A percentile compares a stretch with the other conserved stretches of the same genome.
Evolutionary conservation across 2,329 filamentous ascomycete species (phyloP).

Genomic region (Myotisia sp.): DNA sequence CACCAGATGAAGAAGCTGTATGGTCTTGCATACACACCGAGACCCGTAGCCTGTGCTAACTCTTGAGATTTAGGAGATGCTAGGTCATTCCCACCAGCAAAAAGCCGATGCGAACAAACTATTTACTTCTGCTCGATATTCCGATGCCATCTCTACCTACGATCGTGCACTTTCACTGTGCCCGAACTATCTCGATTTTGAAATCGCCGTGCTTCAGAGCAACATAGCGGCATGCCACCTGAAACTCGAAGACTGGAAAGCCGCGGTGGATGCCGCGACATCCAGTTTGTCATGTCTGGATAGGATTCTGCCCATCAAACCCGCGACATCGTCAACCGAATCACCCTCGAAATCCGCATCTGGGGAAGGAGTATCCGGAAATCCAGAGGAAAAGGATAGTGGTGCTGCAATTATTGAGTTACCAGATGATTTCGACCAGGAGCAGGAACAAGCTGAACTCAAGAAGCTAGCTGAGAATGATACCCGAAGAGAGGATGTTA

Average conservation of each 20-base stretch:
- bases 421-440: slow-evolving; percentile 19
- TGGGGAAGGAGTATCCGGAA: background rate
- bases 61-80: slow-evolving; percentile 39
- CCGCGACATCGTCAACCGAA: background rate
- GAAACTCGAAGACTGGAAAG: slow-evolving; percentile 73
- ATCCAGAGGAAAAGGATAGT: background rate
- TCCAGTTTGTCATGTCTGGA: slow-evolving; percentile 60
- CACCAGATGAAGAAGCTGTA: slow-evolving; percentile 35
- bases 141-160: slow-evolving; percentile 68
- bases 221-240: slow-evolving; percentile 84
- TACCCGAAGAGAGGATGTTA: slow-evolving; percentile 47
- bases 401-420: slow-evolving; percentile 7
- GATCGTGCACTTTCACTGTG: slow-evolving; percentile 64
- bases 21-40: slow-evolving; percentile 12
- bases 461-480: slow-evolving; percentile 31
- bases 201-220: slow-evolving; percentile 70
- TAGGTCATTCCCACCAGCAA: slow-evolving; percentile 55
- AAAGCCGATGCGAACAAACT: slow-evolving; percentile 66
- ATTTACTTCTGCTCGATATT: slow-evolving; percentile 59
- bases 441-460: slow-evolving; percentile 30
- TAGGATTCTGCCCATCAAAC: slow-evolving; percentile 29
- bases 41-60: background rate
- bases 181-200: slow-evolving; percentile 74
- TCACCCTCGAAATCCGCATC: background rate
- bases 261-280: slow-evolving; percentile 60